Percentiles rank a stretch among this genome's conserved stretches.
phyloP scores from a whole-genome alignment of 176 grass and related monocot species.

The Cenchrus purpureus region DNA sequence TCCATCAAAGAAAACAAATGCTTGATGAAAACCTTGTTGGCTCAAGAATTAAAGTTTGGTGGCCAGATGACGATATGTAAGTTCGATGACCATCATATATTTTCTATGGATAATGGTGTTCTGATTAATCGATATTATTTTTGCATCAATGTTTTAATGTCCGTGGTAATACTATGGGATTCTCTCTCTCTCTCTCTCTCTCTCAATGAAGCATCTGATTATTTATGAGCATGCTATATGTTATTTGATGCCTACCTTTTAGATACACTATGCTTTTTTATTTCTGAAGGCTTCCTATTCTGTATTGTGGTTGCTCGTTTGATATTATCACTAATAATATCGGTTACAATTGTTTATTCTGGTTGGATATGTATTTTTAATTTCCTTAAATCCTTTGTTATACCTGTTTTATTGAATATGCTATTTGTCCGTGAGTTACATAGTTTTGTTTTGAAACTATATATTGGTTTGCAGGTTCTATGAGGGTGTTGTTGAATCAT shows the following conservation, averaged over 20 bases:
- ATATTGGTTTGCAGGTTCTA: conserved; percentile 74
- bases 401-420: not conserved
- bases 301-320: not conserved
- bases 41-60: conserved; percentile 88
- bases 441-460: conserved; percentile 35
- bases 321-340: not conserved
- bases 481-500: conserved; percentile 56
- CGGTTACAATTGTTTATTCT: not conserved
- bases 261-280: not conserved
- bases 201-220: conserved; percentile 1
- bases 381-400: conserved; percentile 3
- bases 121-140: conserved; percentile 11
- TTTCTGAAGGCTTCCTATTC: conserved; percentile 1
- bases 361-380: not conserved
- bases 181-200: not conserved
- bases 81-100: conserved; percentile 19
- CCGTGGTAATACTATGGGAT: not conserved
- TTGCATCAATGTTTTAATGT: not conserved
- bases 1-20: conserved; percentile 50
- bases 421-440: conserved; percentile 28
- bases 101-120: conserved; percentile 31
- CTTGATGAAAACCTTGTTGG: conserved; percentile 64
- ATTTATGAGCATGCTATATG: not conserved
- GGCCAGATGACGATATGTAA: conserved; percentile 85
- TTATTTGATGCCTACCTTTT: not conserved